Base-by-base conservation (phyloP, 495 filamentous ascomycete genomes). In the Paragyromitra xinjiangensis region DNA sequence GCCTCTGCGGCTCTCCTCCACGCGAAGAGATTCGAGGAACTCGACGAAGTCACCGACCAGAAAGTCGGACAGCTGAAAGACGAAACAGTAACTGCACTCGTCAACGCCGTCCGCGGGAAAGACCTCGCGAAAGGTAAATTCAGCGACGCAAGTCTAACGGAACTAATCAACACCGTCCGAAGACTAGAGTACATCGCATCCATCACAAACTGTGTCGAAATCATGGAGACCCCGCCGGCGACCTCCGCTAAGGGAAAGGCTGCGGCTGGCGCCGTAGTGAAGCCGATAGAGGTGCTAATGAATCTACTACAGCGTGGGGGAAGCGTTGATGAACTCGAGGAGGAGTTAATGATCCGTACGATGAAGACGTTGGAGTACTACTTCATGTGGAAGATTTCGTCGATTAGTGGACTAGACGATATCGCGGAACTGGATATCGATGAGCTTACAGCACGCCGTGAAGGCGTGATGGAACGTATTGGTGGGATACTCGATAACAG, bases 361-460 rank as follows among this genome's bases (percentile, higher is more conserved):
- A 89, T 94, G 75, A 90, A 91, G 75, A 86, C 90, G 6, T 83
- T 92, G 26, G 85, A 94, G 29, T 93, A 94, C 85, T 98, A 97
- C 85, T 95, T 97, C 83, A 92, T 97, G 90, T 99, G 95, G 95
- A 94, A 94, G 77, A 87, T 93, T 8, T 89, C 90, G 58, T 61
- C 81, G 6, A 82, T 90, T 26, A 83, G 84, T 37, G 81, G 82
- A 11, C 75, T 83, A 39, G 80, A 85, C 9, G 86, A 85, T 34
- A 86, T 90, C 29, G 61, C 86, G 0, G 83, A 86, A 39, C 76
- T 81, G 7, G 86, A 89, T 11, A 81, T 91, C 61, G 88, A 91
- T 71, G 81, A 85, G 70, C 80, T 96, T 73, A 86, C 89, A 58
- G 81, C 88, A 67, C 81, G 89, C 79, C 87, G 88, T 34, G 86